A percentile compares a stretch with the other conserved stretches of the same genome.
These are phyloP conservation scores for Backusella liffmaniae DNA, from an alignment of 192 early-diverging fungal genomes.

Conservation along the genomic window DNA sequence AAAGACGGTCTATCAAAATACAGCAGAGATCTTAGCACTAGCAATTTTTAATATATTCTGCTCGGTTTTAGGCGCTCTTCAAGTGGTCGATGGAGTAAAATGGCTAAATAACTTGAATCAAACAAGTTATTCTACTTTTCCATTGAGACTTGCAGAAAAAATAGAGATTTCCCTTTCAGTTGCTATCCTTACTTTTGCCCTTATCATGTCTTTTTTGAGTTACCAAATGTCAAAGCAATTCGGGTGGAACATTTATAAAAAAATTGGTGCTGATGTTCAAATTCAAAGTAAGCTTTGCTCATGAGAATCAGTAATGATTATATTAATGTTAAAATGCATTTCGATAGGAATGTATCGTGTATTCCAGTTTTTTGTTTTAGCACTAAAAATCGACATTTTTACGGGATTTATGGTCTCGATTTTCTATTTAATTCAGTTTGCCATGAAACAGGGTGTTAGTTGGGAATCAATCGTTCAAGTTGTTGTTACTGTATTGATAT, in stretches of 20 bases:
- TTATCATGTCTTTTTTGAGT: conserved; percentile 26
- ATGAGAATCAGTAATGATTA: neutral
- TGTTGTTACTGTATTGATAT: conserved; percentile 22
- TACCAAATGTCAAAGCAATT: conserved; percentile 33
- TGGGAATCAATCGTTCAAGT: conserved; percentile 31
- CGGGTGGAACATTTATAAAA: conserved; percentile 63
- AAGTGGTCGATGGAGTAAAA: conserved; percentile 36
- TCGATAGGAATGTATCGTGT: conserved; percentile 52
- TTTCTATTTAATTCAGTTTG: conserved; percentile 51
- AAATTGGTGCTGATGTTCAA: conserved; percentile 61
- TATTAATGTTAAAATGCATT: neutral
- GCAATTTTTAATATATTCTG: conserved; percentile 39
- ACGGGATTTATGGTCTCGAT: conserved; percentile 71
- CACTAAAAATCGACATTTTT: conserved; percentile 81
- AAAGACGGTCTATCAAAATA: conserved; percentile 40
- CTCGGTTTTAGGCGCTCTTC: conserved; percentile 31
- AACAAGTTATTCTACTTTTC: neutral
- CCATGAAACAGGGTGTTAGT: conserved; percentile 20
- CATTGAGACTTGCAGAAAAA: conserved; percentile 31
- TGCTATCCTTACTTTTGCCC: conserved; percentile 28
- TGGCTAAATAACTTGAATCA: conserved; percentile 24
- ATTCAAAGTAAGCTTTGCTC: conserved; percentile 52
- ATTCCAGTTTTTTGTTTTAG: conserved; percentile 78
- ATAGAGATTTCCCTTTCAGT: conserved; percentile 35
- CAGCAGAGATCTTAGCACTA: conserved; percentile 38